A percentile compares a stretch with the other conserved stretches of the same genome.
phyloP scores from a whole-genome alignment of 345 rosid species.

The Eucalyptus camaldulensis region DNA sequence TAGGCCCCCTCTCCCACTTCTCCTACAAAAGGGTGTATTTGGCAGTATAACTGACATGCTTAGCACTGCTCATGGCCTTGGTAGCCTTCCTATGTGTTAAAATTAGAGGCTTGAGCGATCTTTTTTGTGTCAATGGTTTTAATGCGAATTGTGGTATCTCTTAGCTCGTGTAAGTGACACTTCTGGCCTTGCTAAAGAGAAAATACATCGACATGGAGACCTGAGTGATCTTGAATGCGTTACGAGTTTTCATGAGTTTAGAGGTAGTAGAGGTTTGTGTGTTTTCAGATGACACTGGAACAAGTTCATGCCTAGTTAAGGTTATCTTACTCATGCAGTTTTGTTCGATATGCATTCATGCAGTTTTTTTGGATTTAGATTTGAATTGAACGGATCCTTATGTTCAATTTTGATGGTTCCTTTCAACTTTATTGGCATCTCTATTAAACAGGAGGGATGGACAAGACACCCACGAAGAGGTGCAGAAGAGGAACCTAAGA shows the following conservation, averaged over 20 bases:
- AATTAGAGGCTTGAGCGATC: not conserved
- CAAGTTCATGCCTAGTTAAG: not conserved
- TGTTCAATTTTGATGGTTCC: not conserved
- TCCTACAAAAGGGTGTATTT: not conserved
- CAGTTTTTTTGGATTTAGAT: not conserved
- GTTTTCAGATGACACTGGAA: not conserved
- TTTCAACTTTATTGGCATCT: not conserved
- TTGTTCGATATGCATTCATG: not conserved
- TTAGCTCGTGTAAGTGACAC: not conserved
- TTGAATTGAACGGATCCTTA: not conserved
- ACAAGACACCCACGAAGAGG: slow-evolving; percentile 83
- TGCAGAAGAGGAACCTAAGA: slow-evolving; percentile 73
- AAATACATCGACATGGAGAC: not conserved
- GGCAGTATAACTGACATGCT: not conserved
- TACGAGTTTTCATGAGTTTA: not conserved
- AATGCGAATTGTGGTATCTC: not conserved
- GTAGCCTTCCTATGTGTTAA: not conserved
- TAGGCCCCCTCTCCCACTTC: not conserved
- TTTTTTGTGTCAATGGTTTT: not conserved
- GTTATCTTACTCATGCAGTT: not conserved
- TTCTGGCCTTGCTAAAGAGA: not conserved
- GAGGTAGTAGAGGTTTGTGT: not conserved
- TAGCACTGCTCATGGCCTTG: not conserved
- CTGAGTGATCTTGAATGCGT: not conserved
- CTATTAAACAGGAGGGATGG: slow-evolving; percentile 63